phyloP scores from a whole-genome alignment of 768 basidiomycete genomes.

The Rhizopogon vulgaris region DNA sequence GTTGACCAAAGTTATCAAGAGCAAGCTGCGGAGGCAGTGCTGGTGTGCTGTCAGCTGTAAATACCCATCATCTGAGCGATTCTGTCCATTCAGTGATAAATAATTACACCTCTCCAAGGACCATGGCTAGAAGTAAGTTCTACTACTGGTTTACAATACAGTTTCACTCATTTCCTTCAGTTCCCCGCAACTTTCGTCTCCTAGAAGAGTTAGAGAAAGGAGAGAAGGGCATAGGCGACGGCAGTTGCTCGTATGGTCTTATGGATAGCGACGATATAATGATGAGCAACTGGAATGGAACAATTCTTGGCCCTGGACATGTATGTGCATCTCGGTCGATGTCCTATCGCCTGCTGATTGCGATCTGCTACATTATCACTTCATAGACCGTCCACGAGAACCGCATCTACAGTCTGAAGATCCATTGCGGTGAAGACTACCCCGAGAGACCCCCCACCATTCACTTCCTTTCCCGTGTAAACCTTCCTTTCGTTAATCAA shows the following conservation, averaged over 20 bases:
- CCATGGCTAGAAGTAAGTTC: conserved; percentile 49
- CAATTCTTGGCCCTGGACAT: conserved; percentile 97
- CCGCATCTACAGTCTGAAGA: conserved; percentile 93
- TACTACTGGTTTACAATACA: not conserved
- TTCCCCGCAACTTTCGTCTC: conserved; percentile 93
- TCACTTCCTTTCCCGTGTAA: conserved; percentile 84
- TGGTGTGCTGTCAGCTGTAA: conserved; percentile 4
- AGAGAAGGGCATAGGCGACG: conserved; percentile 99
- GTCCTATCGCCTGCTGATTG: not conserved
- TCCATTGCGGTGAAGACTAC: conserved; percentile 72
- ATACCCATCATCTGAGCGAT: not conserved
- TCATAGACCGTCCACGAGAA: conserved; percentile 94
- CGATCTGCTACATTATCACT: too few relatives aligned
- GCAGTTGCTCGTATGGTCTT: conserved; percentile 94
- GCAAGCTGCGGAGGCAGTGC: conserved; percentile 26
- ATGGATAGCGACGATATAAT: conserved; percentile 94
- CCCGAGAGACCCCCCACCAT: conserved; percentile 76
- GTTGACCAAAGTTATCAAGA: not conserved
- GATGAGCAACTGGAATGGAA: conserved; percentile 99
- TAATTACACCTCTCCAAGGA: conserved; percentile 5
- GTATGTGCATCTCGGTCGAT: conserved; percentile 39
- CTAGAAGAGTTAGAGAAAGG: conserved; percentile 99
- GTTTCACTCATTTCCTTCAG: conserved; percentile 35
- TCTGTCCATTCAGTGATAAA: too few relatives aligned
- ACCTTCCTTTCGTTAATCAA: conserved; percentile 86